These are phyloP conservation scores for Calophaca sinica DNA, from an alignment of 306 rosid species.

Conservation along the genomic window DNA sequence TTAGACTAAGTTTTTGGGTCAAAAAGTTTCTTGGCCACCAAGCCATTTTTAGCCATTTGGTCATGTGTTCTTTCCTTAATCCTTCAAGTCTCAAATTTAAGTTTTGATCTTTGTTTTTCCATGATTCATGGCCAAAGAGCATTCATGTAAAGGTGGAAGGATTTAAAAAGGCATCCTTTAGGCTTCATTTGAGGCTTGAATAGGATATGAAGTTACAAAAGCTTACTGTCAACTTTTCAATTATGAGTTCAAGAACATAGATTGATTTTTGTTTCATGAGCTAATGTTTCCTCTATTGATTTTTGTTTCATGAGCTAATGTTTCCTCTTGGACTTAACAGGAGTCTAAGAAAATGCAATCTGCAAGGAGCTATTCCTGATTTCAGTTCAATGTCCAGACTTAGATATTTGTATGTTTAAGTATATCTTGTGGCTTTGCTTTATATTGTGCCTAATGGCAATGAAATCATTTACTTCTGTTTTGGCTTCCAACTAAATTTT, in stretches of 20 bases:
- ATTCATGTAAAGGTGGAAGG: slow-evolving; percentile 18
- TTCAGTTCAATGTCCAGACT: slow-evolving; percentile 64
- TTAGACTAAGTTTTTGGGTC: not conserved
- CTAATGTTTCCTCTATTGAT: slow-evolving; percentile 40
- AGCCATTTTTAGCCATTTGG: slow-evolving; percentile 2
- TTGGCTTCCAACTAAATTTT: slow-evolving; percentile 37
- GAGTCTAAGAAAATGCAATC: slow-evolving; percentile 85
- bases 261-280: slow-evolving; percentile 15
- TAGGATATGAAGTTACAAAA: slow-evolving; percentile 19
- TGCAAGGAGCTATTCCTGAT: slow-evolving; percentile 86
- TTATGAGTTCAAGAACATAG: slow-evolving; percentile 26
- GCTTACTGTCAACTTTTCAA: not conserved
- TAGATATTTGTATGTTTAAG: slow-evolving; percentile 73
- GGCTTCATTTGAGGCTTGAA: slow-evolving; percentile 35
- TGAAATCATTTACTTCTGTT: slow-evolving; percentile 22
- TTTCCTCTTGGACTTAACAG: slow-evolving; percentile 59
- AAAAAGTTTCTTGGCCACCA: slow-evolving; percentile 6
- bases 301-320: slow-evolving; percentile 35
- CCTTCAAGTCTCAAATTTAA: slow-evolving; percentile 12
- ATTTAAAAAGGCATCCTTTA: slow-evolving; percentile 1
- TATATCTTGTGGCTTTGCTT: slow-evolving; percentile 27
- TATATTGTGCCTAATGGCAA: slow-evolving; percentile 12
- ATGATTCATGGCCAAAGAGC: slow-evolving; percentile 15
- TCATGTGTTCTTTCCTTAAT: slow-evolving; percentile 12
- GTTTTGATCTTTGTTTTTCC: not conserved